phyloP scores from a whole-genome alignment of 1,139 yeast genomes.

The Debaryomyces sp. region DNA sequence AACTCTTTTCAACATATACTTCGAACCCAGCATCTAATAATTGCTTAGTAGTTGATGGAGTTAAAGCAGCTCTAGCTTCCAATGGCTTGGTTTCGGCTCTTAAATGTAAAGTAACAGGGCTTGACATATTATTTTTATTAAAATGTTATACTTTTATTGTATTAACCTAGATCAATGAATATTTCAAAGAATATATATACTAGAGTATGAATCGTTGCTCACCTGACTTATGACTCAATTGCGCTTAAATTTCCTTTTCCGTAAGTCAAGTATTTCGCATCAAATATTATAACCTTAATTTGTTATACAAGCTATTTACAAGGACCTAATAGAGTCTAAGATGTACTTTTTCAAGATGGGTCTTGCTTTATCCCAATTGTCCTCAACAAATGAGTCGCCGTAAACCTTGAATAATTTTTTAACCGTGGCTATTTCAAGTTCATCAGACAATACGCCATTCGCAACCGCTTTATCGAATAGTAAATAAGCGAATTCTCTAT shows the following conservation, averaged over 20 bases:
- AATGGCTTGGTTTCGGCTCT: slow-evolving; percentile 97
- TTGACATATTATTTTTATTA: slow-evolving; percentile 12
- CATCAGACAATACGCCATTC: slow-evolving; percentile 43
- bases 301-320: slow-evolving; percentile 2
- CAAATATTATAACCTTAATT: background rate
- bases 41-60: slow-evolving; percentile 87
- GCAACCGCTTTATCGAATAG: slow-evolving; percentile 59
- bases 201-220: background rate
- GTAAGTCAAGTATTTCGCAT: background rate
- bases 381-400: slow-evolving; percentile 53
- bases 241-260: slow-evolving; percentile 9
- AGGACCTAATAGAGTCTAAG: slow-evolving; percentile 7
- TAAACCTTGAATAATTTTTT: slow-evolving; percentile 54
- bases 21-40: slow-evolving; percentile 87
- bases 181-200: background rate
- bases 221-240: slow-evolving; percentile 6
- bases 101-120: slow-evolving; percentile 64
- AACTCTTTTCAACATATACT: slow-evolving; percentile 82
- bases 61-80: slow-evolving; percentile 96
- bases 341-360: slow-evolving; percentile 13
- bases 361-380: slow-evolving; percentile 35
- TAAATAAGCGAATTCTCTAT: slow-evolving; percentile 64
- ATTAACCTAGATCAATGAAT: background rate
- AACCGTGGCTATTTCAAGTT: slow-evolving; percentile 44
- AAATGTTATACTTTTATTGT: background rate